Percentiles rank a stretch among this genome's conserved stretches.
These are phyloP conservation scores for Exsudoporus frostii DNA, from an alignment of 768 basidiomycete genomes.

Conservation along the genomic window DNA sequence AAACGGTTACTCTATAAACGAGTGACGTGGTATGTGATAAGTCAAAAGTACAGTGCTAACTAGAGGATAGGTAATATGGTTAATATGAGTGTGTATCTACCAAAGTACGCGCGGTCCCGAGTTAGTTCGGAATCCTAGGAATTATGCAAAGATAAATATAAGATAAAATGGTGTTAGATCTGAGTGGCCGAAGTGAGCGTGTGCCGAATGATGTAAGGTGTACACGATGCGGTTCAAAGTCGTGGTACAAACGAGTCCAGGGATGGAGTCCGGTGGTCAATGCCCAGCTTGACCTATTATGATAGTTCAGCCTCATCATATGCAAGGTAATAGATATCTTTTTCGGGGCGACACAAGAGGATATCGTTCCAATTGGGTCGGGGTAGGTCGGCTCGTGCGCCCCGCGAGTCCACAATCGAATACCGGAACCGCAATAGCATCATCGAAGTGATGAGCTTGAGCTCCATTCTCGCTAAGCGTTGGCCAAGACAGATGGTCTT, in stretches of 20 bases:
- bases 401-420: conserved; percentile 51
- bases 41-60: conserved; percentile 12
- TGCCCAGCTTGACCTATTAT: conserved; percentile 27
- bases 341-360: conserved; percentile 60
- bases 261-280: conserved; percentile 19
- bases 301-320: conserved; percentile 32
- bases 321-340: conserved; percentile 51
- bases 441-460: conserved; percentile 68
- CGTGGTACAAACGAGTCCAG: conserved; percentile 9
- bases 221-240: neutral
- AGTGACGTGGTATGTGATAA: conserved; percentile 9
- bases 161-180: conserved; percentile 11
- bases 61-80: conserved; percentile 1
- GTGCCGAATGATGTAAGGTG: conserved; percentile 13
- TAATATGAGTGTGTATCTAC: neutral
- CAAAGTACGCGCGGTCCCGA: conserved; percentile 15
- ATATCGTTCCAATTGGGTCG: conserved; percentile 79
- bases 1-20: neutral
- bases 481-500: conserved; percentile 70
- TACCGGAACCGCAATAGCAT: conserved; percentile 64
- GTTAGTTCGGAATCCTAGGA: conserved; percentile 8
- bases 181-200: conserved; percentile 5
- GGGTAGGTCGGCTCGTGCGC: conserved; percentile 45
- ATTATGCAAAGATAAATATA: conserved; percentile 23
- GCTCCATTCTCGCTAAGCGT: conserved; percentile 68